Conservation (phyloP, 2,329 filamentous ascomycete species). For the Cladosporium sp. region DNA sequence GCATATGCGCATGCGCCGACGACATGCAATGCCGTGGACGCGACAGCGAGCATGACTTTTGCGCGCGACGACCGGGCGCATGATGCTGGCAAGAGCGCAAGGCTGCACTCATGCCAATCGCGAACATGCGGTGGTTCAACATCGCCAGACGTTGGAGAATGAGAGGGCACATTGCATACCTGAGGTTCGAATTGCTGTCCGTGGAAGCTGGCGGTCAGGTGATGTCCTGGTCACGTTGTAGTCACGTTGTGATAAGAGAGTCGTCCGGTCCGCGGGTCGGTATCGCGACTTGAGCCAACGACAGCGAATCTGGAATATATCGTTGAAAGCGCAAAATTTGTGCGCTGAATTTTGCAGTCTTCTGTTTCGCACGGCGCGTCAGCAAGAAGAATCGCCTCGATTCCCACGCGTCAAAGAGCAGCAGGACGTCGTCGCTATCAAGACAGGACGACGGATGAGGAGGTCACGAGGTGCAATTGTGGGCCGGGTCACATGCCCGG, state of each 20-base stretch:
- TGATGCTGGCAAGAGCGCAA: not conserved
- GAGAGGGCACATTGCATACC: not conserved
- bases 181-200: slow-evolving; percentile 4
- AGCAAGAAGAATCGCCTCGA: not conserved
- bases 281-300: not conserved
- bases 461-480: slow-evolving; percentile 2
- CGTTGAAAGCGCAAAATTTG: not conserved
- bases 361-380: not conserved
- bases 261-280: not conserved
- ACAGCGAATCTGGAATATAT: not conserved
- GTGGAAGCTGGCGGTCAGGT: not conserved
- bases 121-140: not conserved
- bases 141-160: not conserved
- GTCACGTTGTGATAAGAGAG: slow-evolving; percentile 7
- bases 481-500: slow-evolving; percentile 6
- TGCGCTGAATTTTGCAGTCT: not conserved
- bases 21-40: not conserved
- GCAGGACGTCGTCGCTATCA: slow-evolving; percentile 11
- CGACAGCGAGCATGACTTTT: not conserved
- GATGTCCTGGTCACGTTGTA: slow-evolving; percentile 12
- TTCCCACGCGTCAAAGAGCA: not conserved
- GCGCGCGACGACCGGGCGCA: slow-evolving; percentile 1
- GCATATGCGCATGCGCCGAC: not conserved
- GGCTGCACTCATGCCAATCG: not conserved
- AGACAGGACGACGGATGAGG: not conserved